Evolutionary conservation across 768 basidiomycete species (phyloP), one percentile per base, ranked within the genome.

Genomic region (Calocera cornea): DNA sequence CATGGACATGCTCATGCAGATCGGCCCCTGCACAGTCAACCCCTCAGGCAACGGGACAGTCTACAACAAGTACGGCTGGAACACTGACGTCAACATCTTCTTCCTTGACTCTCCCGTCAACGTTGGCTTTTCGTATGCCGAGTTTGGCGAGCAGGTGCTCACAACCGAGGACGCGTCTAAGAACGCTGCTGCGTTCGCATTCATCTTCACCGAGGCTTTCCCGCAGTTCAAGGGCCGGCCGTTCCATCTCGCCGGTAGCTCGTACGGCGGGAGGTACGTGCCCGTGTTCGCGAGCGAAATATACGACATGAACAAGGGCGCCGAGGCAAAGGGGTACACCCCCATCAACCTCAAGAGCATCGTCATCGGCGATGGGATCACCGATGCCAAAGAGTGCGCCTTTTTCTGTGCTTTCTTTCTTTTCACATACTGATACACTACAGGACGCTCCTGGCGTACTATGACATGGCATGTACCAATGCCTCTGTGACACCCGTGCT

Each of bases 131-230:
- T 72, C 72, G 16, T 72, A 70, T 44, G 68, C 70, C 5, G 66
- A 69, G 40, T 54, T 69, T 64, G 72, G 70, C 27, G 66, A 70
- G 27, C n/a, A 44, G n/a, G 71, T 70, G 34, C 38, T 34, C 19
- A 87, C 83, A 1, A 84, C 87, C 0, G 83, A 86, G 72, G 84
- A 87, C 50, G 87, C 86, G 2, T 86, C 87, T 0, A 79, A 82
- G 65, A 87, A 90, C 70, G 83, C 90, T 2, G 86, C 87, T 0
- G 83, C 84, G 0, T 90, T 90, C 70, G 79, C 89, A 0, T 78
- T 82, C 1, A 83, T 90, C 66, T 89, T 89, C 76, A 89, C 89
- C 63, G 87, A 89, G 71, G 81, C 85, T 67, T 91, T 91, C 73
- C 80, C 75, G 66, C 79, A 86, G 71, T 89, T 89, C 78, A 84